Evolutionary conservation across 129 eudicot species (phyloP), one percentile per base, ranked within the genome.

Genomic region (Tagetes patula): DNA sequence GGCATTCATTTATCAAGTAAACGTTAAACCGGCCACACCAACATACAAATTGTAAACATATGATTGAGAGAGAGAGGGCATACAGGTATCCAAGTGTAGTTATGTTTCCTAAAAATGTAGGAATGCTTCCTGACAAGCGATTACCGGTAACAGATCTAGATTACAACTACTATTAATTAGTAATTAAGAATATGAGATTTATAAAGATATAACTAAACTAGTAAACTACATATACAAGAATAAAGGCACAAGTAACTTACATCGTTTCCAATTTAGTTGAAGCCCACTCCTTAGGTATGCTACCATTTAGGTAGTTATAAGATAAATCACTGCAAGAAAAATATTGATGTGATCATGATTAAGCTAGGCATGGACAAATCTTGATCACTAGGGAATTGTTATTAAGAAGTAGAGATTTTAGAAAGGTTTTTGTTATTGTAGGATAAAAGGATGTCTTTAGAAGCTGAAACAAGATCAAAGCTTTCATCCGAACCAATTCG

Each of bases 111-210:
- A 90, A 72, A 70, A 65, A 82, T 49, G 74, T 45, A 6, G 96
- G 96, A 62, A 90, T 79, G 38, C 58, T 83, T 42, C 96, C 96
- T 56, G 91, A 83, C 78, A 90, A 80, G 71, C 83, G 96, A 73
- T 90, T 90, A 13, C 70, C 81, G 14, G 42, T 53, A 45, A 83
- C 63, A 68, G 76, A 32, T 74, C 96, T 90, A 78, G 39, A 50
- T 2, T 20, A 54, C 10, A 53, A 3, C 20, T 34, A 60, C 27
- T 56, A 3, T 47, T 46, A 33, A 53, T 11, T 20, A 20, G 27
- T 20, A n/a, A 8, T 53, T 53, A 37, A 46, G 53, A 62, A 8
- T 47, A 1, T 4, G 5, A 49, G 30, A 6, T 20, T 43, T 1
- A 7, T n/a, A 48, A 0, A 45, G 7, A 2, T 1, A 0, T 4